A percentile compares a stretch with the other conserved stretches of the same genome.
These are phyloP conservation scores for Evansstolkia leycettana DNA, from an alignment of 495 filamentous ascomycete genomes.

Conservation along the genomic window DNA sequence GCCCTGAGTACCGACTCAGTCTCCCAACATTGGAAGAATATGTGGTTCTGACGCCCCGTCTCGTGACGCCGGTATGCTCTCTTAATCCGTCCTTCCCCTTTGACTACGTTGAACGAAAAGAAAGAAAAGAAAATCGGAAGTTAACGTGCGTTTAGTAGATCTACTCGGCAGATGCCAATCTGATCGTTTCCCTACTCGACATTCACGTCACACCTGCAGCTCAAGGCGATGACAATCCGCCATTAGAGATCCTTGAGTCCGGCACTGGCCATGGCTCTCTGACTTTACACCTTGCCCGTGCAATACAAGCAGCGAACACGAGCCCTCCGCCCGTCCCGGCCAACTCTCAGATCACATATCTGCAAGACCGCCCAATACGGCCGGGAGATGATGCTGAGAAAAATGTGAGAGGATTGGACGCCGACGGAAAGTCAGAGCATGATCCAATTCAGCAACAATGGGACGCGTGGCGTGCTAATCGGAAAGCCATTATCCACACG, in stretches of 20 bases:
- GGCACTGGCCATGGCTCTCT: constrained; percentile 71
- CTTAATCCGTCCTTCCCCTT: not conserved
- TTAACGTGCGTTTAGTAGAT: constrained; percentile 37
- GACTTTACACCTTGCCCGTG: constrained; percentile 60
- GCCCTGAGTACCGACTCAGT: constrained; percentile 38
- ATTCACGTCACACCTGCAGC: constrained; percentile 43
- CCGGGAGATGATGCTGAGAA: constrained; percentile 13
- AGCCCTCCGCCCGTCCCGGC: constrained; percentile 21
- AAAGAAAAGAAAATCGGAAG: not conserved
- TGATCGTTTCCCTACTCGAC: constrained; percentile 64
- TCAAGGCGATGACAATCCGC: constrained; percentile 11
- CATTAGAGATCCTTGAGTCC: constrained; percentile 64
- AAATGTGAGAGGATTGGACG: constrained; percentile 1
- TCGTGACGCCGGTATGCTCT: constrained; percentile 57
- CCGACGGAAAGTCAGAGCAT: not conserved
- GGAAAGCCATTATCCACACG: constrained; percentile 58
- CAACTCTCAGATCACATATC: constrained; percentile 23
- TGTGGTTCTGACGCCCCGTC: constrained; percentile 45
- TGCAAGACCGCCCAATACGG: constrained; percentile 15
- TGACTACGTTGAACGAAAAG: not conserved
- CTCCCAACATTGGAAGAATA: constrained; percentile 62
- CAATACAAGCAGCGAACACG: constrained; percentile 61
- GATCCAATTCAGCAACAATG: constrained; percentile 16
- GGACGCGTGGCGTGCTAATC: constrained; percentile 35
- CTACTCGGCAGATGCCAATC: constrained; percentile 56